Conservation (phyloP, 176 grass and related monocot species). For the Triticum dicoccoides region DNA sequence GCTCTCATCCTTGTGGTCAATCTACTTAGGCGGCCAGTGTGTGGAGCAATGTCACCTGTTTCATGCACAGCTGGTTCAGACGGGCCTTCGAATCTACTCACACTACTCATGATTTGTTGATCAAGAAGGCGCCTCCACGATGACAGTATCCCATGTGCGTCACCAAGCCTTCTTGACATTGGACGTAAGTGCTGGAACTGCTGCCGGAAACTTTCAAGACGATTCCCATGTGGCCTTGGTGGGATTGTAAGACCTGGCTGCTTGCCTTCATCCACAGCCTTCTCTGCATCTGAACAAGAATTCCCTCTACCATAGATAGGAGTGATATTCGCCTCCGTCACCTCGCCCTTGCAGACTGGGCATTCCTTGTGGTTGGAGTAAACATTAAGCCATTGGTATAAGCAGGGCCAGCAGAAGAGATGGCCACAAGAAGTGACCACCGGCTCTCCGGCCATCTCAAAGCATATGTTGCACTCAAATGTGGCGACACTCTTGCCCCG, state of each 20-base stretch:
- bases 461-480: slow-evolving; percentile 97
- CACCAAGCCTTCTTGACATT: slow-evolving; percentile 86
- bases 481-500: slow-evolving; percentile 49
- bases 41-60: slow-evolving; percentile 51
- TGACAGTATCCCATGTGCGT: slow-evolving; percentile 73
- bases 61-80: slow-evolving; percentile 57
- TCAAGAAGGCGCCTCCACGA: slow-evolving; percentile 76
- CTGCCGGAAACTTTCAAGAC: slow-evolving; percentile 93
- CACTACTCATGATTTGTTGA: slow-evolving; percentile 59
- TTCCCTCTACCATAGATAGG: slow-evolving; percentile 94
- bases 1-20: slow-evolving; percentile 57
- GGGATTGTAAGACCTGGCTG: slow-evolving; percentile 51
- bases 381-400: slow-evolving; percentile 94
- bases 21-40: slow-evolving; percentile 33
- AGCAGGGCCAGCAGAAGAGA: slow-evolving; percentile 96
- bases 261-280: slow-evolving; percentile 52
- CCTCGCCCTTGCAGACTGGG: slow-evolving; percentile 96
- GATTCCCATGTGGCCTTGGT: slow-evolving; percentile 78
- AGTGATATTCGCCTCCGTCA: slow-evolving; percentile 74
- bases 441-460: slow-evolving; percentile 90
- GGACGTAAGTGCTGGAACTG: slow-evolving; percentile 85
- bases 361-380: slow-evolving; percentile 95
- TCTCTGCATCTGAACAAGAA: slow-evolving; percentile 42
- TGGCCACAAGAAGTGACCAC: slow-evolving; percentile 97
- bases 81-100: slow-evolving; percentile 49